phyloP scores from a whole-genome alignment of 768 basidiomycete species.

The Tulasnella calospora region DNA sequence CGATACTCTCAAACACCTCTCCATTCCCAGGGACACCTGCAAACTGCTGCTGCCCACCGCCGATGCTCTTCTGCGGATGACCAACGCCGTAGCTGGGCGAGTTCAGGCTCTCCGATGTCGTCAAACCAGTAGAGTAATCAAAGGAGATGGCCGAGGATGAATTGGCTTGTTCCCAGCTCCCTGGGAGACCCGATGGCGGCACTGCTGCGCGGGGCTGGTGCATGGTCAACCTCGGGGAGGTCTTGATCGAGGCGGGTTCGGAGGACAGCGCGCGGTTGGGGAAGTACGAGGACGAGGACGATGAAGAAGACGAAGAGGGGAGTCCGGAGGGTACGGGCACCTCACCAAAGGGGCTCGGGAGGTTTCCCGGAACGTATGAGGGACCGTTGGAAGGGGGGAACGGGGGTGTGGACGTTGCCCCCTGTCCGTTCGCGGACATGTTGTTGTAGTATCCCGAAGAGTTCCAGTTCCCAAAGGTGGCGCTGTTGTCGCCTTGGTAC shows the following conservation, averaged over 20 bases:
- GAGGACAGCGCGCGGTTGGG: background rate
- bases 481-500: background rate
- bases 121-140: background rate
- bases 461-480: background rate
- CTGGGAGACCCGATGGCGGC: background rate
- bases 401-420: background rate
- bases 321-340: background rate
- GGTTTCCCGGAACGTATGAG: background rate
- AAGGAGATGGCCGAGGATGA: background rate
- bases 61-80: background rate
- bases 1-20: conserved; percentile 11
- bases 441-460: background rate
- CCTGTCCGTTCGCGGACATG: background rate
- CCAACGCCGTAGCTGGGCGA: background rate
- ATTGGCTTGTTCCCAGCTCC: conserved; percentile 17
- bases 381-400: background rate
- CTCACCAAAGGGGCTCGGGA: conserved; percentile 1
- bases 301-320: background rate
- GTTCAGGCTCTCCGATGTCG: background rate
- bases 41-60: background rate
- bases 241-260: background rate
- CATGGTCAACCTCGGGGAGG: background rate
- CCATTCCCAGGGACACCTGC: background rate
- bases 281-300: background rate
- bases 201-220: conserved; percentile 5